Evolutionary conservation across 2,329 filamentous ascomycete genomes (phyloP), one percentile per base, ranked within the genome.

Genomic region (Cytospora piceae): DNA sequence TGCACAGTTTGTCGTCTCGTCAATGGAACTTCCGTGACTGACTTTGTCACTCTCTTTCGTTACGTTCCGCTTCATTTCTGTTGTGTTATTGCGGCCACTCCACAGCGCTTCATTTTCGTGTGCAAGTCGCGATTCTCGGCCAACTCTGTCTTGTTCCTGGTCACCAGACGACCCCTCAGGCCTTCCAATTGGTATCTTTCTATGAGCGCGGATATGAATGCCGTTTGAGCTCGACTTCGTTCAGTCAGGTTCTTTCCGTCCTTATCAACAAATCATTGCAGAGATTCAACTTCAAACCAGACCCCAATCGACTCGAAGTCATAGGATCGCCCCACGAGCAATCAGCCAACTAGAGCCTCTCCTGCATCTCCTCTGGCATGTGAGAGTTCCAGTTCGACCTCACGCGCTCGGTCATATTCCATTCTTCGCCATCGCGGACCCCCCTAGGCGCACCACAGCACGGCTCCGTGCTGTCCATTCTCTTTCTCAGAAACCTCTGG

Each of bases 361-460:
- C 54, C 37, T 57, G 58, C 37, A 37, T 12, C 65, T 17, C 37
- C 62, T 65, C 58, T 67, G 66, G 66, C 63, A 67, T 63, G 66
- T 59, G 65, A 67, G 56, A 59, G 61, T 67, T 51, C 62, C 56
- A 67, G 34, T 37, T 52, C 32, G 24, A 52, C 29, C 29, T 56
- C 54, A 52, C 49, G 14, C 56, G 20, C 6, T 59, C 55, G 11
- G 54, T 58, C 31, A 46, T 17, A 52, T n/a, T 62, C 34, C 62
- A 67, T 67, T 67, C 65, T 64, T 62, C 58, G 22, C 58, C 31
- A 31, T 32, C 52, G 52, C 53, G 39, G 20, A 27, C 34, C 34
- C 49, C 29, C 20, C n/a, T 53, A 39, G 53, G 17, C 63, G 42
- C 22, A 53, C 58, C 42, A 58, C 39, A 65, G 57, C 58, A 56